These are phyloP conservation scores for Fusarium sp. DNA, from an alignment of 2,329 filamentous ascomycete genomes.

Conservation along the genomic window DNA sequence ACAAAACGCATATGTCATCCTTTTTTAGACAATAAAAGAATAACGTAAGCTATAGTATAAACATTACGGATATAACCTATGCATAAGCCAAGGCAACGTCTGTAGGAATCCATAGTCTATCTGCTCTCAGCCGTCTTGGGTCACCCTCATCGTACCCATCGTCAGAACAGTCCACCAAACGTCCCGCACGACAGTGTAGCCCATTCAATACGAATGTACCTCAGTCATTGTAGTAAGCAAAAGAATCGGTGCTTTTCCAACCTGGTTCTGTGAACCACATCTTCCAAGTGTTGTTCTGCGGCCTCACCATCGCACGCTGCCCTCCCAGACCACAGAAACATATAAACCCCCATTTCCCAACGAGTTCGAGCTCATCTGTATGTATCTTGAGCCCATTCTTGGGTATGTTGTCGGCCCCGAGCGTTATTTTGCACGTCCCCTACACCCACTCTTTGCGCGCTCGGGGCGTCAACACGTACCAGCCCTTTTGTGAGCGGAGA, in stretches of 20 bases:
- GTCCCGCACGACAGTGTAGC: no score
- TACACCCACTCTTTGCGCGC: neutral
- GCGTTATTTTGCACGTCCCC: neutral
- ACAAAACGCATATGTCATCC: no score
- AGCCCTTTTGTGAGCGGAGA: neutral
- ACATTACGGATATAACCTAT: neutral
- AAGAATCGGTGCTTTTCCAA: neutral
- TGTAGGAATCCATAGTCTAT: neutral
- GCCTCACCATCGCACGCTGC: neutral
- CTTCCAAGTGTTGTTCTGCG: slow-evolving; percentile 13
- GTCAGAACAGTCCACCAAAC: neutral
- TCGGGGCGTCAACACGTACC: neutral
- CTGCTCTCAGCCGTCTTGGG: neutral
- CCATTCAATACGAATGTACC: no score
- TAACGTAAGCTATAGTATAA: neutral
- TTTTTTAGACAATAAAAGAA: no score
- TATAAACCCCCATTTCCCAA: neutral
- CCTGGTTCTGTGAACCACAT: slow-evolving; percentile 10
- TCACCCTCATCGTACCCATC: neutral
- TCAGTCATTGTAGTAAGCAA: neutral
- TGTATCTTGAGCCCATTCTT: neutral
- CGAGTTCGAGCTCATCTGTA: neutral
- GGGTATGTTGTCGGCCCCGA: neutral
- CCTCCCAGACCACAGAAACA: neutral
- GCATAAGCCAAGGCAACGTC: neutral